These are phyloP conservation scores for Hymenoscyphus scutula DNA, from an alignment of 2,329 filamentous ascomycete genomes.

Conservation along the genomic window DNA sequence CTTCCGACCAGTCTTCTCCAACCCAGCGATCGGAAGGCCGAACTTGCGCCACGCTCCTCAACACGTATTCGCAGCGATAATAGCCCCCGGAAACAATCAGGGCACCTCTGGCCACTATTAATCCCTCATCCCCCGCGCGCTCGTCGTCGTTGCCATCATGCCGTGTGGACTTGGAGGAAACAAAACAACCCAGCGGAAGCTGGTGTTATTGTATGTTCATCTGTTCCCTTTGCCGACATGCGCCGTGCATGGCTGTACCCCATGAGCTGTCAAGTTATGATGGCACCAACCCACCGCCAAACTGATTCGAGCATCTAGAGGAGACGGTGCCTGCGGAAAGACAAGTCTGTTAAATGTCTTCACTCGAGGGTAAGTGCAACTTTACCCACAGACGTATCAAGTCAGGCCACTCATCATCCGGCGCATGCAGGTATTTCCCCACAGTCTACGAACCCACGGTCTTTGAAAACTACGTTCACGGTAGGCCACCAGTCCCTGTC, in stretches of 20 bases:
- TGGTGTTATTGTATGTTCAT: conserved; percentile 64
- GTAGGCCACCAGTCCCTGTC: conserved; percentile 48
- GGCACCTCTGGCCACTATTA: not conserved
- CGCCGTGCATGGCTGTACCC: conserved; percentile 9
- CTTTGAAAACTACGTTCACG: conserved; percentile 98
- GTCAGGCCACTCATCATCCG: conserved; percentile 11
- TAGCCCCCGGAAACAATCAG: not conserved
- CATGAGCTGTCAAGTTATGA: conserved; percentile 8
- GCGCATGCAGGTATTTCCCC: conserved; percentile 73
- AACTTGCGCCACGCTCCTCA: not conserved
- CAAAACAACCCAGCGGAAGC: conserved; percentile 71
- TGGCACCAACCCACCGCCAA: conserved; percentile 15
- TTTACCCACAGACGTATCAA: not conserved
- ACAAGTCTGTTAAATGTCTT: conserved; percentile 97
- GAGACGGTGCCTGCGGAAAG: conserved; percentile 95
- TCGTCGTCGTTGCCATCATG: conserved; percentile 24
- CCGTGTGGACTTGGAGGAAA: conserved; percentile 46
- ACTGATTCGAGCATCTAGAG: conserved; percentile 51
- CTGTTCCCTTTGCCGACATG: conserved; percentile 22
- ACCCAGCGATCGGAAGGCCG: too few relatives aligned
- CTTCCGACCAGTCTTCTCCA: not conserved
- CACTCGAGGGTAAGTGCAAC: conserved; percentile 75
- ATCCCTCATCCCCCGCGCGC: not conserved
- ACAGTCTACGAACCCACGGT: conserved; percentile 98
- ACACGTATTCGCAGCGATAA: not conserved